These are phyloP conservation scores for Penicillium lagena DNA, from an alignment of 495 filamentous ascomycete genomes.

Conservation along the genomic window DNA sequence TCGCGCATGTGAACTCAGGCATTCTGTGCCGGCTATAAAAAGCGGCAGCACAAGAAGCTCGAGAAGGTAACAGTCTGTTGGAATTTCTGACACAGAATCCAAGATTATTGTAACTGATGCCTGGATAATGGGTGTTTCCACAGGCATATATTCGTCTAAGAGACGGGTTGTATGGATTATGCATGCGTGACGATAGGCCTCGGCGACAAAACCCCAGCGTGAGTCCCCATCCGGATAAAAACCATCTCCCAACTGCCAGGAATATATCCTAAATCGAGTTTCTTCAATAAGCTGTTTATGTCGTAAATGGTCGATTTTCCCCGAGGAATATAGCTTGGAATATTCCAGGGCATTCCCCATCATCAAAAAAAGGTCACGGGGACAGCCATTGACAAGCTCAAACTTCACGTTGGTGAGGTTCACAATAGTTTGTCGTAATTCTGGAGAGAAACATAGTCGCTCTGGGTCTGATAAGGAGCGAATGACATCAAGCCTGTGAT, in stretches of 20 bases:
- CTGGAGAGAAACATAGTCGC: conserved; percentile 27
- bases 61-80: conserved; percentile 16
- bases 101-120: conserved; percentile 23
- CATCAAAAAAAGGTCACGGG: conserved; percentile 26
- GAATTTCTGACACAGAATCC: conserved; percentile 26
- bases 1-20: conserved; percentile 22
- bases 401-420: conserved; percentile 23
- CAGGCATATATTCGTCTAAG: conserved; percentile 19
- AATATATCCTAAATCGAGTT: conserved; percentile 25
- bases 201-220: conserved; percentile 23
- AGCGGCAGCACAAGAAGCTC: conserved; percentile 29
- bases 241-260: conserved; percentile 18
- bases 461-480: conserved; percentile 26
- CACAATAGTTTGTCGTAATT: conserved; percentile 24
- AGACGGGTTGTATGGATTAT: conserved; percentile 28
- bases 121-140: conserved; percentile 19
- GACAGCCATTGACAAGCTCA: conserved; percentile 32
- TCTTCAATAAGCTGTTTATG: conserved; percentile 8
- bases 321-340: conserved; percentile 23
- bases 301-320: conserved; percentile 11
- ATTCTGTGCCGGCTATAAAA: conserved; percentile 33
- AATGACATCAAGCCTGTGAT: conserved; percentile 34
- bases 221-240: conserved; percentile 22
- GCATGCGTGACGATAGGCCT: conserved; percentile 28
- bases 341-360: conserved; percentile 27